Evolutionary conservation across 1,284 basidiomycete species (phyloP), one percentile per base, ranked within the genome.

Genomic region (Vanrija pseudolonga): DNA sequence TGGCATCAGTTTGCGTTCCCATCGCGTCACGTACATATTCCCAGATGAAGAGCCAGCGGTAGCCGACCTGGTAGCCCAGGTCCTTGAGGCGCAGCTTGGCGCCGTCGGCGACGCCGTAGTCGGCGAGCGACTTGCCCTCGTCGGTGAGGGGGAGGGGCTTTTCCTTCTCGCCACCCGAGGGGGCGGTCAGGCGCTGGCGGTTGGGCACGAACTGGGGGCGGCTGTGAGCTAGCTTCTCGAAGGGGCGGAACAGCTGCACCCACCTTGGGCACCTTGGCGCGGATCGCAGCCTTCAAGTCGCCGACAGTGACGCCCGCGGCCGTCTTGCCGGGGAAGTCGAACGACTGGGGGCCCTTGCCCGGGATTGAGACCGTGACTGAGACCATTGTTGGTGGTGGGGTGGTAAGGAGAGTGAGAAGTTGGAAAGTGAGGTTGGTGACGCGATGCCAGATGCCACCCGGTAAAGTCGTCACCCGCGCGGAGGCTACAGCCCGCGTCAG

Each of bases 11-110:
- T 20, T 47, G 11, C 2, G 19, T 9, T 17, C 23, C 32, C 28
- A 23, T 46, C 6, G 8, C 15, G 43, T 17, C 23, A 82, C 88
- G 66, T 75, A 91, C 92, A 65, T 95, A 96, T 91, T 96, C 92
- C 52, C 88, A 80, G 45, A 95, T 71, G 73, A 89, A 96, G 19
- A 95, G 88, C 0, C 85, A 87, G 65, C 81, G 82, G 89, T 92
- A 96, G 56, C 84, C 82, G 48, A 94, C 80, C 74, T 97, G 94
- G 17, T 85, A 82, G 0, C 93, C 93, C 38, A 96, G 78, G 76
- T 97, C 93, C 76, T 95, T 95, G 61, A 93, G 80, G 40, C 65
- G 67, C 23, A 83, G 72, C 46, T 93, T 70, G 50, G 85, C 84
- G 17, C 80, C 82, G 23, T 84, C 81, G 3, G 47, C 39, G 8